Conservation (phyloP, 1,284 basidiomycete genomes). For the Austropuccinia psidii region DNA sequence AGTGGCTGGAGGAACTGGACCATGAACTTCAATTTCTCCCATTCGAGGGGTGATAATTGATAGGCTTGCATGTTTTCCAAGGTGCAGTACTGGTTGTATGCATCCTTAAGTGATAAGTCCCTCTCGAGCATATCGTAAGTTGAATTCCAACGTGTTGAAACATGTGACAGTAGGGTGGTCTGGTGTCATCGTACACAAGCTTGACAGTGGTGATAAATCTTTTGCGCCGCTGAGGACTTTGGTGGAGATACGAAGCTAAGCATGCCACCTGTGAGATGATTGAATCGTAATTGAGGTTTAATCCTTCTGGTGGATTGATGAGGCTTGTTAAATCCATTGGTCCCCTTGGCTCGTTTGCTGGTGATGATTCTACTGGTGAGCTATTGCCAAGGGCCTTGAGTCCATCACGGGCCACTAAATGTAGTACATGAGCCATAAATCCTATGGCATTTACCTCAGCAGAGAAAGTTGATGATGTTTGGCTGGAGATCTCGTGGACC, state of each 20-base stretch:
- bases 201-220: not conserved
- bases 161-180: too few species aligned
- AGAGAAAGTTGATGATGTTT: not conserved
- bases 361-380: not conserved
- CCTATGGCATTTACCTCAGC: not conserved
- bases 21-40: too few species aligned
- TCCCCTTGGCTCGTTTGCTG: not conserved
- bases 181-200: too few species aligned
- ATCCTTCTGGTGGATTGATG: not conserved
- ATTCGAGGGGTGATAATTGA: too few species aligned
- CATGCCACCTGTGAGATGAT: not conserved
- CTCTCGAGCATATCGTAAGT: too few species aligned
- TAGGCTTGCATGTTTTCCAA: too few species aligned
- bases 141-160: too few species aligned
- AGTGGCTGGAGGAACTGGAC: too few species aligned
- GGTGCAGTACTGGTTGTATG: too few species aligned
- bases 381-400: not conserved
- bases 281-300: not conserved
- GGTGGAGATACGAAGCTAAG: not conserved
- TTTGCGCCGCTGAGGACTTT: not conserved
- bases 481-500: not conserved
- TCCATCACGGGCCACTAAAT: not conserved
- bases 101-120: too few species aligned
- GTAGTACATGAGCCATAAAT: not conserved
- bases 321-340: not conserved